phyloP scores from a whole-genome alignment of 192 early-diverging fungal genomes.

The Backusella tuberculispora region DNA sequence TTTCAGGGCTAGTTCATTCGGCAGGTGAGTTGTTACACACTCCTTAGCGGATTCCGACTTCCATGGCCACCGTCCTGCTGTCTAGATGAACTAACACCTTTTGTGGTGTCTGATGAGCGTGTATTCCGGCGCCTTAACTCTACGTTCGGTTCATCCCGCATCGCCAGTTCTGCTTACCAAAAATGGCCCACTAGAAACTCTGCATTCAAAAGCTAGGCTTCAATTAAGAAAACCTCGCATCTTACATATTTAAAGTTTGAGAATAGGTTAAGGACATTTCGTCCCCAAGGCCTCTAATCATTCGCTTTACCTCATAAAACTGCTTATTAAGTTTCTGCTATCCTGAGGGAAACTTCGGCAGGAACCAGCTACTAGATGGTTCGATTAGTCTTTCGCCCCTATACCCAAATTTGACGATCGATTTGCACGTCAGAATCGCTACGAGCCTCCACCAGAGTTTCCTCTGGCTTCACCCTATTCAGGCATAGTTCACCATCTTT shows the following conservation, averaged over 20 bases:
- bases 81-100: conserved; percentile 82
- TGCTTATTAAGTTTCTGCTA: conserved; percentile 75
- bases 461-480: conserved; percentile 82
- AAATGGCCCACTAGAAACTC: conserved; percentile 87
- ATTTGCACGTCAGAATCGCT: conserved; percentile 80
- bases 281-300: conserved; percentile 82
- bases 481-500: conserved; percentile 86
- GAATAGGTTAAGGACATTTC: conserved; percentile 79
- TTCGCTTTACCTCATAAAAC: conserved; percentile 85
- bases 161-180: conserved; percentile 91
- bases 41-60: conserved; percentile 85
- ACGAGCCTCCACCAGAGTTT: conserved; percentile 80
- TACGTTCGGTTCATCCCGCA: conserved; percentile 85
- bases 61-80: conserved; percentile 85
- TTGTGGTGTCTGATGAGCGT: conserved; percentile 71
- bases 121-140: conserved; percentile 64
- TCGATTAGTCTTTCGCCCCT: conserved; percentile 85
- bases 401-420: conserved; percentile 82
- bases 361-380: conserved; percentile 87
- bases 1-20: conserved; percentile 70
- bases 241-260: conserved; percentile 81
- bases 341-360: conserved; percentile 84
- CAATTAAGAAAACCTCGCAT: conserved; percentile 71
- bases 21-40: conserved; percentile 69
- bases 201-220: conserved; percentile 67